Percentiles rank a stretch among this genome's conserved stretches.
Evolutionary conservation across 768 basidiomycete genomes (phyloP).

Genomic region (Mycena filopes): DNA sequence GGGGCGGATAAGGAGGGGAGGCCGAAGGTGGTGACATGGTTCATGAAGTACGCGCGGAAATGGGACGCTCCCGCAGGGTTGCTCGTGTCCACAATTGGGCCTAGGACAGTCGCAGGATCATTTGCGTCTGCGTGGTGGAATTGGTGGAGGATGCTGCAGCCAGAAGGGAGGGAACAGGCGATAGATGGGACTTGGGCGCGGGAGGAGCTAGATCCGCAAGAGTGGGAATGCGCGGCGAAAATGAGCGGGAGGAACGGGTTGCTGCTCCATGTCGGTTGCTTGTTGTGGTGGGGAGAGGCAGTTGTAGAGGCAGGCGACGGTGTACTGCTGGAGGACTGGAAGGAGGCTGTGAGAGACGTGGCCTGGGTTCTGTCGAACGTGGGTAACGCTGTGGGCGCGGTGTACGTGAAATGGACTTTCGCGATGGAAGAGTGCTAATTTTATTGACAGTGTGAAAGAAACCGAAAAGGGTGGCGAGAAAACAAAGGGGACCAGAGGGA

Average conservation of each 20-base stretch:
- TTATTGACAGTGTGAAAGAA: no score
- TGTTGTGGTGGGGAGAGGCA: constrained; percentile 1
- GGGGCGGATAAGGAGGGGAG: neutral
- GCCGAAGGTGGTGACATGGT: neutral
- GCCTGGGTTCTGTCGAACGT: neutral
- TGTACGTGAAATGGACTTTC: constrained; percentile 48
- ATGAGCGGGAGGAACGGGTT: constrained; percentile 4
- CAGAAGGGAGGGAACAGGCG: neutral
- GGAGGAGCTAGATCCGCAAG: neutral
- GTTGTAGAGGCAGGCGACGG: neutral
- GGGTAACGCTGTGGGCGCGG: neutral
- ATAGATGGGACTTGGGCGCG: neutral
- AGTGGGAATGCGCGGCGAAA: constrained; percentile 1
- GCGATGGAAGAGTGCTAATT: no score
- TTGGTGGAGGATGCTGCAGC: neutral
- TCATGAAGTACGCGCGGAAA: neutral
- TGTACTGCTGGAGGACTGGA: neutral
- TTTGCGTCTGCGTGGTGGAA: neutral
- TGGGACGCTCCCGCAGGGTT: neutral
- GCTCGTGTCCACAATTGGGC: neutral
- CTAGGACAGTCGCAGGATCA: neutral
- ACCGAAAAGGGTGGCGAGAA: no score
- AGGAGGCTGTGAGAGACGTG: neutral
- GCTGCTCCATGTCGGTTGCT: neutral
- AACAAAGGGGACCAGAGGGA: no score